Base-by-base conservation (phyloP, 139 green algal genomes). In the Ettlia oleoabundans region DNA sequence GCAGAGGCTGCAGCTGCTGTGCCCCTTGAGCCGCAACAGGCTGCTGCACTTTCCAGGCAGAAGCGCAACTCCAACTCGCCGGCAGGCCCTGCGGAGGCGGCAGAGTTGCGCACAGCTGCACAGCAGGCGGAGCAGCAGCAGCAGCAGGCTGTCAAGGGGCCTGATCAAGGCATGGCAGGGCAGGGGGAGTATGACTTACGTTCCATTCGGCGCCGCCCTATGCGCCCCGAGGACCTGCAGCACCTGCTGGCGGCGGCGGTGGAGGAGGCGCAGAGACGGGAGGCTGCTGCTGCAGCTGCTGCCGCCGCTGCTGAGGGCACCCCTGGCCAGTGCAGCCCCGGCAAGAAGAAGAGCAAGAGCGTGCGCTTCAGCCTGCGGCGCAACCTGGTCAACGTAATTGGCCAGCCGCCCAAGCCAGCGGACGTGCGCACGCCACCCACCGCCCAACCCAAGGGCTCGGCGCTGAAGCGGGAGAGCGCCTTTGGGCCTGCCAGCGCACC, bases 321-420 rank as follows among this genome's bases (percentile, higher is more conserved):
- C 4, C 68, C 74, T 32, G 64, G 37, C 53, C 55, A 28, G 15
- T 51, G 35, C 51, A 67, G 38, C 37, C 30, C 61, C 35, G 58
- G 43, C 35, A 93, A 92, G 83, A 90, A 90, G 81, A 84, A 69
- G 3, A 58, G 15, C 47, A 58, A n/a, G n/a, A n/a, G 47, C 30
- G 94, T 97, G 52, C 76, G 85, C 26, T 97, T 98, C 79, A 80
- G 86, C 53, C 82, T 97, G 28, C 89, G 90, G 66, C 80, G 86
- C 7, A 98, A 98, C 83, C 81, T 97, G 40, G 91, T 93, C 43
- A 93, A 93, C 82, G 84, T 83, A 5, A 89, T 92, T 65, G 92
- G 91, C 28, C 87, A 90, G 26, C 90, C 91, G 1, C 82, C 93
- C 37, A 90, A 91, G 0, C 85, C 91, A 22, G 82, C 86, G 0